A percentile compares a stretch with the other conserved stretches of the same genome.
These are phyloP conservation scores for Penicillium sp. DNA, from an alignment of 2,329 filamentous ascomycete genomes.

Conservation along the genomic window DNA sequence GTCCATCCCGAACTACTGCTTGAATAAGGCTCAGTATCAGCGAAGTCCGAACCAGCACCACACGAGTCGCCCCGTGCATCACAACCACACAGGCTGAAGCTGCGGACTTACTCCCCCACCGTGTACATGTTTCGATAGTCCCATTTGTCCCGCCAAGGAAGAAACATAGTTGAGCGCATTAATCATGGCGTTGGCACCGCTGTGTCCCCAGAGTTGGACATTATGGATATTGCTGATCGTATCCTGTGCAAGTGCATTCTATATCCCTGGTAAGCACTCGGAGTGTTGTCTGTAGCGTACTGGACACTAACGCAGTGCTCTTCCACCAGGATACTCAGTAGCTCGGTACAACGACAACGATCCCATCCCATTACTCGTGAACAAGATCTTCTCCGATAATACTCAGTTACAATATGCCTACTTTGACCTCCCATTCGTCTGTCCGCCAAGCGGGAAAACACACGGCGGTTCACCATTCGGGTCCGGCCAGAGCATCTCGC, in stretches of 20 bases:
- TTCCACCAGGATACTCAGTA: constrained; percentile 72
- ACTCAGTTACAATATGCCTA: constrained; percentile 92
- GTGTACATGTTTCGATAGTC: constrained; percentile 14
- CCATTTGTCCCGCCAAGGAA: constrained; percentile 13
- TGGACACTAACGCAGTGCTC: constrained; percentile 11
- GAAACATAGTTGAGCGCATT: constrained; percentile 7
- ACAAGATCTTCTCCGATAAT: constrained; percentile 88
- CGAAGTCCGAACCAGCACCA: background rate
- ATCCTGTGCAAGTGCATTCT: constrained; percentile 68
- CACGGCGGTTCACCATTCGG: constrained; percentile 68
- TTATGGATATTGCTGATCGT: constrained; percentile 30
- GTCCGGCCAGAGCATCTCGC: constrained; percentile 73
- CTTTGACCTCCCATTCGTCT: constrained; percentile 84
- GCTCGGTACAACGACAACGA: constrained; percentile 77
- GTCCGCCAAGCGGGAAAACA: constrained; percentile 70
- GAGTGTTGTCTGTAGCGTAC: background rate
- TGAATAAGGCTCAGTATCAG: background rate
- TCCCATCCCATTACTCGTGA: constrained; percentile 80
- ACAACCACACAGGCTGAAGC: background rate
- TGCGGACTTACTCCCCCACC: background rate
- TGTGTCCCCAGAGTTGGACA: constrained; percentile 22
- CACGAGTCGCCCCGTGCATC: background rate
- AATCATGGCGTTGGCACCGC: constrained; percentile 18
- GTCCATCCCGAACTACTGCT: background rate
- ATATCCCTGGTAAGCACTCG: constrained; percentile 71